Conservation (phyloP, 495 filamentous ascomycete genomes). For the Penicillium macrosclerotiorum region DNA sequence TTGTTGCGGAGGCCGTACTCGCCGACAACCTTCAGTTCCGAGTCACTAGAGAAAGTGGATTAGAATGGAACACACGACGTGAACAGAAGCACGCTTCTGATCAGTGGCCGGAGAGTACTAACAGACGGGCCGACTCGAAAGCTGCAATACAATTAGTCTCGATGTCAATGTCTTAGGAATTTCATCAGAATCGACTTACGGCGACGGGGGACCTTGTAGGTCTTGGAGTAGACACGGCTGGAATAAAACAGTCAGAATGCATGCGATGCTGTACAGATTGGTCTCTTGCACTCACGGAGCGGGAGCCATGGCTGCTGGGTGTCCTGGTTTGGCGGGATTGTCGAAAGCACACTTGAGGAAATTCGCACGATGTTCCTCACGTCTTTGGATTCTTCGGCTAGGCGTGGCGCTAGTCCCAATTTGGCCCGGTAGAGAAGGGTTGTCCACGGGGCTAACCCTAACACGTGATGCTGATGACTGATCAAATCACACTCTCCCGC, state of each 20-base stretch:
- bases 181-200: constrained; percentile 41
- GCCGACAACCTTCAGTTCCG: constrained; percentile 97
- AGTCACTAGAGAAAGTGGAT: constrained; percentile 69
- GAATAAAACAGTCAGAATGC: constrained; percentile 32
- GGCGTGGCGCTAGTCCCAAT: background rate
- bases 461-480: constrained; percentile 8
- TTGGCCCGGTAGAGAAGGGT: constrained; percentile 2
- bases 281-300: constrained; percentile 42
- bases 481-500: constrained; percentile 3
- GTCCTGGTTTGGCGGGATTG: constrained; percentile 29
- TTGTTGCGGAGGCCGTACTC: constrained; percentile 99
- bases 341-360: constrained; percentile 20
- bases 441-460: constrained; percentile 5
- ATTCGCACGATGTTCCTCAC: background rate
- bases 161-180: constrained; percentile 9
- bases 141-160: constrained; percentile 48
- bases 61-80: constrained; percentile 70
- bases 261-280: constrained; percentile 12
- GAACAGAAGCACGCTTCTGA: constrained; percentile 93
- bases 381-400: background rate
- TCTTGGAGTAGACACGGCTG: constrained; percentile 86
- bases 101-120: constrained; percentile 94
- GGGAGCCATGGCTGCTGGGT: constrained; percentile 54
- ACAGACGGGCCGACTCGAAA: constrained; percentile 99
- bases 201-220: constrained; percentile 89